A percentile compares a stretch with the other conserved stretches of the same genome.
Evolutionary conservation across 768 basidiomycete genomes (phyloP).

Genomic region (Boletus barrowsii): DNA sequence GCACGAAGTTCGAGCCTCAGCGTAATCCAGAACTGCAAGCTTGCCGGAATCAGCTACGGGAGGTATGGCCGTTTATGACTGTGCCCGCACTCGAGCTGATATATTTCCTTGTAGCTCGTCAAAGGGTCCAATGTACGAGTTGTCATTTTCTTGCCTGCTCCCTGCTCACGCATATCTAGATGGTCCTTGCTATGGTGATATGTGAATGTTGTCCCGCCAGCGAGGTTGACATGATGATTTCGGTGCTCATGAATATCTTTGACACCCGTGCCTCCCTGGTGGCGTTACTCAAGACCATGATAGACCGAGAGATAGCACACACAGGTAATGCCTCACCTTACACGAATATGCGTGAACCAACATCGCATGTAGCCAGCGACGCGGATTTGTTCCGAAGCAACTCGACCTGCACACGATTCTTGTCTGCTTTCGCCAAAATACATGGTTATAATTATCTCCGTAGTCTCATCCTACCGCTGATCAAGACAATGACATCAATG

Average conservation of each 20-base stretch:
- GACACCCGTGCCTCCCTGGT: constrained; percentile 73
- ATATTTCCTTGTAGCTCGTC: constrained; percentile 50
- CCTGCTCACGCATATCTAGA: constrained; percentile 38
- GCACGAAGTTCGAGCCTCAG: constrained; percentile 70
- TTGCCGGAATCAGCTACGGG: constrained; percentile 53
- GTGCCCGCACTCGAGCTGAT: constrained; percentile 4
- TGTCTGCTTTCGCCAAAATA: constrained; percentile 83
- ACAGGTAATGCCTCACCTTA: constrained; percentile 50
- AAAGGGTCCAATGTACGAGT: constrained; percentile 66
- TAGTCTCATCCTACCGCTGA: constrained; percentile 69
- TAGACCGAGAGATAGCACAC: constrained; percentile 77
- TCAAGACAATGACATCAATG: constrained; percentile 69
- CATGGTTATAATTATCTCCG: constrained; percentile 93
- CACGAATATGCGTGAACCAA: neutral
- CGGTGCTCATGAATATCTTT: constrained; percentile 82
- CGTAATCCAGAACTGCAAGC: constrained; percentile 47
- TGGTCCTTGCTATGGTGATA: constrained; percentile 78
- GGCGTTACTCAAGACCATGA: constrained; percentile 74
- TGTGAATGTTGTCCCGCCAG: constrained; percentile 79
- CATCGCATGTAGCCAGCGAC: constrained; percentile 58
- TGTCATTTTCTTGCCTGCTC: neutral
- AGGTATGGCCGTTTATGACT: constrained; percentile 41
- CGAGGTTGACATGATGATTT: constrained; percentile 83
- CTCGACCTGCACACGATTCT: constrained; percentile 80
- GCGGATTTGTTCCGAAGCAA: constrained; percentile 84